Percentiles rank a stretch among this genome's conserved stretches.
phyloP scores from a whole-genome alignment of 2,329 filamentous ascomycete species.

The Emericellopsis atlantica region DNA sequence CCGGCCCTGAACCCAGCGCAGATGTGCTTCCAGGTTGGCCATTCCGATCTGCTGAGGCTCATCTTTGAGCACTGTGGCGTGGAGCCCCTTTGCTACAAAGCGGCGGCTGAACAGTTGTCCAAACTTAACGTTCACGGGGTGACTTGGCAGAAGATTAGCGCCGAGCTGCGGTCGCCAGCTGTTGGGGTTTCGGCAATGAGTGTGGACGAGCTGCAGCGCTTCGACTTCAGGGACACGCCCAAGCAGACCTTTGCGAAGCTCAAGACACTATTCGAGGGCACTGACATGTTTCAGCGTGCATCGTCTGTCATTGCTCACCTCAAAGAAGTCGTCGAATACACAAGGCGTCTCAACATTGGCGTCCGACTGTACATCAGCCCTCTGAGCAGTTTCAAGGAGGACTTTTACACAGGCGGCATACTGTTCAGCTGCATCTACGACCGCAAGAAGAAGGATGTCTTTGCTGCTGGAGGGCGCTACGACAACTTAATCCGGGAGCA shows the following conservation, averaged over 20 bases:
- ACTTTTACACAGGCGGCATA: slow-evolving; percentile 75
- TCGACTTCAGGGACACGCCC: slow-evolving; percentile 67
- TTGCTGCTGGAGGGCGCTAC: slow-evolving; percentile 89
- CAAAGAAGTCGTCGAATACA: slow-evolving; percentile 63
- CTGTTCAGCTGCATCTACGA: slow-evolving; percentile 89
- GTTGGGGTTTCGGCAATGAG: slow-evolving; percentile 81
- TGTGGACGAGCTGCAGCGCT: slow-evolving; percentile 77
- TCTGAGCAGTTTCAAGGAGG: slow-evolving; percentile 78
- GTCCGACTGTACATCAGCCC: slow-evolving; percentile 77
- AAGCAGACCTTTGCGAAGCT: slow-evolving; percentile 45
- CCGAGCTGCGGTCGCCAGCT: slow-evolving; percentile 67
- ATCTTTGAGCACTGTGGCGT: slow-evolving; percentile 89
- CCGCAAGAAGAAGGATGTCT: slow-evolving; percentile 69
- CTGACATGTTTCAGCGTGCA: slow-evolving; percentile 59
- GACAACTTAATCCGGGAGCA: slow-evolving; percentile 81
- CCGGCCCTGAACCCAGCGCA: slow-evolving; percentile 57
- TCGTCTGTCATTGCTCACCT: slow-evolving; percentile 70
- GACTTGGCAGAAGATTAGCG: slow-evolving; percentile 73
- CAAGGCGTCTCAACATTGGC: slow-evolving; percentile 60
- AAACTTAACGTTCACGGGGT: slow-evolving; percentile 72
- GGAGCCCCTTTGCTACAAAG: slow-evolving; percentile 50
- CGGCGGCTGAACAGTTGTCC: slow-evolving; percentile 73
- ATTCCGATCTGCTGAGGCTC: slow-evolving; percentile 72
- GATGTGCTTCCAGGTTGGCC: slow-evolving; percentile 86
- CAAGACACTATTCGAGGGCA: slow-evolving; percentile 47